These are phyloP conservation scores for Penium margaritaceum DNA, from an alignment of 139 green algal species.

Conservation along the genomic window DNA sequence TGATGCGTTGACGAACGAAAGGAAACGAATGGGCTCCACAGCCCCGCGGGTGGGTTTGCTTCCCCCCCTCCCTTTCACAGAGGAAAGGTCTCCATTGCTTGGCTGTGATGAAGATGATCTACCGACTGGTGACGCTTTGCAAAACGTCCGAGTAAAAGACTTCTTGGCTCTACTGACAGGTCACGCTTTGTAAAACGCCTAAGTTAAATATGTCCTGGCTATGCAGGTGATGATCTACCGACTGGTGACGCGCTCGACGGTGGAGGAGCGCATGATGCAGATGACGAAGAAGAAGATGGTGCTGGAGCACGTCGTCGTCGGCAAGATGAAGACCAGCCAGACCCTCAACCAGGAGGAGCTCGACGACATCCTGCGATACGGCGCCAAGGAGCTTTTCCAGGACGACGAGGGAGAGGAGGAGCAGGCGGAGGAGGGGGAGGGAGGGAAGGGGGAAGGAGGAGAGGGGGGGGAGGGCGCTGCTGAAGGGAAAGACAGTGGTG, in stretches of 20 bases:
- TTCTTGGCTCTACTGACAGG: too few relatives aligned
- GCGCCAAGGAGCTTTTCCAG: constrained; percentile 42
- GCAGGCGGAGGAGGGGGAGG: constrained; percentile 6
- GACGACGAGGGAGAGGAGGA: constrained; percentile 20
- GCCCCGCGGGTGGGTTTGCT: too few relatives aligned
- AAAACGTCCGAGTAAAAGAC: too few relatives aligned
- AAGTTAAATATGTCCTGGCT: neutral
- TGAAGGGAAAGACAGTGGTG: constrained; percentile 4
- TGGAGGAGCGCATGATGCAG: constrained; percentile 90
- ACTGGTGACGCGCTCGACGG: constrained; percentile 65
- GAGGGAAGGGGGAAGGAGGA: neutral
- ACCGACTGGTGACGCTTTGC: too few relatives aligned
- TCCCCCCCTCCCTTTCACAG: too few relatives aligned
- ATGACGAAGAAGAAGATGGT: constrained; percentile 72
- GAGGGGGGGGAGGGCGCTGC: neutral
- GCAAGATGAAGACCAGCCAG: constrained; percentile 29
- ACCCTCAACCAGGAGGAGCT: constrained; percentile 66
- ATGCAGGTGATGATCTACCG: constrained; percentile 75
- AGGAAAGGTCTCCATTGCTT: too few relatives aligned
- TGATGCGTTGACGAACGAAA: too few relatives aligned
- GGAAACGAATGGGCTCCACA: too few relatives aligned
- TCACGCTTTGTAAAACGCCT: too few relatives aligned
- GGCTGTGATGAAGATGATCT: too few relatives aligned
- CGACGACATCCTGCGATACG: constrained; percentile 73
- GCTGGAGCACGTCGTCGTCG: constrained; percentile 77